These are phyloP conservation scores for Beverwykella pulmonaria DNA, from an alignment of 495 filamentous ascomycete species.

Conservation along the genomic window DNA sequence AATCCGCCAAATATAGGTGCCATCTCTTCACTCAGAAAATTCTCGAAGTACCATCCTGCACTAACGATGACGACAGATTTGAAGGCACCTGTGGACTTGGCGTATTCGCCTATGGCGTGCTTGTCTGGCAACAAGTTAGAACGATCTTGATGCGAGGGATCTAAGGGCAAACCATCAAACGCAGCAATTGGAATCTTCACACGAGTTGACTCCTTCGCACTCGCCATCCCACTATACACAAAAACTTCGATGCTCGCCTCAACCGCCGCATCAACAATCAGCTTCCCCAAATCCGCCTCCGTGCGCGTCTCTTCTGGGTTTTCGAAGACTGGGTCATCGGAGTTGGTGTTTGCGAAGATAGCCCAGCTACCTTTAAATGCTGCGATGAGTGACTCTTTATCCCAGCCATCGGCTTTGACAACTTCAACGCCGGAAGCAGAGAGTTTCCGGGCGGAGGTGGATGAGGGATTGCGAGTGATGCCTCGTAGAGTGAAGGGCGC, in stretches of 20 bases:
- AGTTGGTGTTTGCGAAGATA: conserved; percentile 46
- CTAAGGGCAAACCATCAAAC: conserved; percentile 36
- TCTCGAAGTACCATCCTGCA: conserved; percentile 43
- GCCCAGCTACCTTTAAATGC: conserved; percentile 43
- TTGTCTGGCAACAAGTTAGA: conserved; percentile 33
- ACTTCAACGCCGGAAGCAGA: conserved; percentile 20
- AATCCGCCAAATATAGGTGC: conserved; percentile 44
- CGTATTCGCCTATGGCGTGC: conserved; percentile 40
- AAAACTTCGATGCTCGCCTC: conserved; percentile 40
- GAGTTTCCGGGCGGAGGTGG: conserved; percentile 18
- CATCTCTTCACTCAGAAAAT: conserved; percentile 36
- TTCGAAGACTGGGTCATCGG: conserved; percentile 42
- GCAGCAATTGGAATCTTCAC: conserved; percentile 38
- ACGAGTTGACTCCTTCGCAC: conserved; percentile 32
- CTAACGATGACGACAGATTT: conserved; percentile 32
- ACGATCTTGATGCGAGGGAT: background rate
- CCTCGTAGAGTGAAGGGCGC: conserved; percentile 21
- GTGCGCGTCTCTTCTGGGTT: conserved; percentile 26
- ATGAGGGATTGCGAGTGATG: conserved; percentile 31
- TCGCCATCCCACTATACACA: conserved; percentile 33
- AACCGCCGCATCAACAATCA: conserved; percentile 40
- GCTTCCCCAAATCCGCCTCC: conserved; percentile 43
- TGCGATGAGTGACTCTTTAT: conserved; percentile 37
- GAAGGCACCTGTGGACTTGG: conserved; percentile 30
- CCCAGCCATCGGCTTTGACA: conserved; percentile 31